Conservation (phyloP, 1,284 basidiomycete genomes). For the Rhodotorula sp. region DNA sequence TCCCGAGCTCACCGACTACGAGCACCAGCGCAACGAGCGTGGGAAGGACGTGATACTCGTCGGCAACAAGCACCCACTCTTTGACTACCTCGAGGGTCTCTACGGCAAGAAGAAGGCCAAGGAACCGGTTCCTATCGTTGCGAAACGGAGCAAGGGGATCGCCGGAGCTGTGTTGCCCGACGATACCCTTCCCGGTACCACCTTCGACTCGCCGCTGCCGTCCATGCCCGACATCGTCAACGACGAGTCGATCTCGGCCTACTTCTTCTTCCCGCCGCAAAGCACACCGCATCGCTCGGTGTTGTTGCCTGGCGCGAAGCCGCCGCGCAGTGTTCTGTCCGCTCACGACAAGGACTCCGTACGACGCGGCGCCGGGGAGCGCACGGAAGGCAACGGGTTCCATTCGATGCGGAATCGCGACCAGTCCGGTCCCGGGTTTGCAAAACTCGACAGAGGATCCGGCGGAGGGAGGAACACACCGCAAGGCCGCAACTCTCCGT, state of each 20-base stretch:
- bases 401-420: slow-evolving; percentile 28
- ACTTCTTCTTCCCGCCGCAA: slow-evolving; percentile 88
- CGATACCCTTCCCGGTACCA: slow-evolving; percentile 85
- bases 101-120: slow-evolving; percentile 82
- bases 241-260: slow-evolving; percentile 80
- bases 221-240: slow-evolving; percentile 70
- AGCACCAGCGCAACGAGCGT: slow-evolving; percentile 77
- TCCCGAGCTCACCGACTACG: slow-evolving; percentile 71
- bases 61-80: slow-evolving; percentile 77
- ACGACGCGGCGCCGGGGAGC: slow-evolving; percentile 50
- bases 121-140: slow-evolving; percentile 62
- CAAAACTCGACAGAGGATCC: slow-evolving; percentile 26
- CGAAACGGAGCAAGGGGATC: slow-evolving; percentile 70
- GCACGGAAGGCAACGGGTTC: slow-evolving; percentile 29
- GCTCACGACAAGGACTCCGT: slow-evolving; percentile 70
- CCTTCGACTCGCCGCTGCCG: slow-evolving; percentile 69
- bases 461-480: slow-evolving; percentile 6
- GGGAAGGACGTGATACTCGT: slow-evolving; percentile 83
- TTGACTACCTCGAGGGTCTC: slow-evolving; percentile 78
- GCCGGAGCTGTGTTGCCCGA: slow-evolving; percentile 77
- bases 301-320: slow-evolving; percentile 71
- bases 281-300: slow-evolving; percentile 78
- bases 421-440: slow-evolving; percentile 35
- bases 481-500: slow-evolving; percentile 8
- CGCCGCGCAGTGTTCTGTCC: slow-evolving; percentile 63